Conservation (phyloP, 1,139 yeast species). For the Sugiyamaella japonica region DNA sequence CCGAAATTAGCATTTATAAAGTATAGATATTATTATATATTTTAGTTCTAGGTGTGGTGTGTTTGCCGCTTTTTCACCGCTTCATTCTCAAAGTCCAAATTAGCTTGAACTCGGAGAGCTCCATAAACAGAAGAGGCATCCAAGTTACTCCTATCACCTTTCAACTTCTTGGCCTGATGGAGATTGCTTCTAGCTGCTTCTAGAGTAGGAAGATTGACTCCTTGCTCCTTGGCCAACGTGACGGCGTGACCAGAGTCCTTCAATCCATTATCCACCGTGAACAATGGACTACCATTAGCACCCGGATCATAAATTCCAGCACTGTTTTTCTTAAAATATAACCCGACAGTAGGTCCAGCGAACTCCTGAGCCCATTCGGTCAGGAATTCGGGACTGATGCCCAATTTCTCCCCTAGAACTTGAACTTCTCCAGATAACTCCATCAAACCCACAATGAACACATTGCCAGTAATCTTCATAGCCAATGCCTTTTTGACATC, state of each 20-base stretch:
- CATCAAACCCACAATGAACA: constrained; percentile 34
- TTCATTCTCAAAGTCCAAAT: constrained; percentile 34
- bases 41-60: not conserved
- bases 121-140: constrained; percentile 38
- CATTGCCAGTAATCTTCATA: constrained; percentile 37
- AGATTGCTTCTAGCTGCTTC: constrained; percentile 28
- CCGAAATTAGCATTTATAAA: constrained; percentile 15
- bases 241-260: constrained; percentile 35
- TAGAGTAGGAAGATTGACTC: constrained; percentile 29
- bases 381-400: constrained; percentile 27
- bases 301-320: constrained; percentile 29
- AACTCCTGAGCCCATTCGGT: constrained; percentile 28
- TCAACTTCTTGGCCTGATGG: constrained; percentile 26
- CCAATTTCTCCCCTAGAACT: constrained; percentile 34
- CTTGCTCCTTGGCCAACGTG: constrained; percentile 28
- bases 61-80: constrained; percentile 28
- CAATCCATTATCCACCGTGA: constrained; percentile 33
- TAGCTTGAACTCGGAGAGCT: constrained; percentile 33
- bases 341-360: constrained; percentile 29
- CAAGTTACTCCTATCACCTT: constrained; percentile 28
- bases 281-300: constrained; percentile 27
- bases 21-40: not conserved
- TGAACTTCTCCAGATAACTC: constrained; percentile 35
- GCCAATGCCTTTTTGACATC: constrained; percentile 32
- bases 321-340: constrained; percentile 28